Conservation (phyloP, 1,284 basidiomycete genomes). For the Volvariella surrecta region DNA sequence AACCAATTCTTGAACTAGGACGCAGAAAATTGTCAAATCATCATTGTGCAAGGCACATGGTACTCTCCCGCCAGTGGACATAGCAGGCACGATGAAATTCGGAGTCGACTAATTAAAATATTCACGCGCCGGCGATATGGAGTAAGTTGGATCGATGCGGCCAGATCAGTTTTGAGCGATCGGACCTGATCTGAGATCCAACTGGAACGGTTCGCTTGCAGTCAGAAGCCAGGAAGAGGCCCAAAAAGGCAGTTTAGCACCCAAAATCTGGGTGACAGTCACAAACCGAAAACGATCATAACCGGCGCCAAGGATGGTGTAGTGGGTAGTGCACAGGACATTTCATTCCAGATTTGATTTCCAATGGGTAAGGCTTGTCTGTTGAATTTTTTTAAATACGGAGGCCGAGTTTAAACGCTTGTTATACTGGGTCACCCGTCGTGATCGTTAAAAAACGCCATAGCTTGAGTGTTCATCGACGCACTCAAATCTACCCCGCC, state of each 20-base stretch:
- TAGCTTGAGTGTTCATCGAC: too few relatives aligned
- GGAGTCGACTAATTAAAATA: too few relatives aligned
- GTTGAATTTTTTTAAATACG: not conserved
- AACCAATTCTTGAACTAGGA: too few relatives aligned
- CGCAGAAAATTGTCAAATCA: too few relatives aligned
- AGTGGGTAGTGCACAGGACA: not conserved
- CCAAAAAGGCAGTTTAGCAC: not conserved
- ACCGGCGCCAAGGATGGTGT: not conserved
- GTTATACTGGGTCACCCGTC: not conserved
- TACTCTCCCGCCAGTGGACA: too few relatives aligned
- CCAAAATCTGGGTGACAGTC: not conserved
- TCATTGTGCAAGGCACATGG: too few relatives aligned
- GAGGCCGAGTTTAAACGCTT: conserved; percentile 2
- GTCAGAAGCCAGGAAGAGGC: not conserved
- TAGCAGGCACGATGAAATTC: too few relatives aligned
- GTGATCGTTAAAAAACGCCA: too few relatives aligned
- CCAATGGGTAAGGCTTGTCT: not conserved
- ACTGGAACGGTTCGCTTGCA: conserved; percentile 1
- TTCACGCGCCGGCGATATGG: too few relatives aligned
- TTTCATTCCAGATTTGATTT: conserved; percentile 2
- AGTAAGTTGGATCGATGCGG: too few relatives aligned
- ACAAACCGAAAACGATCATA: not conserved
- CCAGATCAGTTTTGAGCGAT: too few relatives aligned
- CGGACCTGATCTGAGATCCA: not conserved
- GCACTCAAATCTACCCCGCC: too few relatives aligned